These are phyloP conservation scores for Ophiostoma montium DNA, from an alignment of 2,329 filamentous ascomycete genomes.

Conservation along the genomic window DNA sequence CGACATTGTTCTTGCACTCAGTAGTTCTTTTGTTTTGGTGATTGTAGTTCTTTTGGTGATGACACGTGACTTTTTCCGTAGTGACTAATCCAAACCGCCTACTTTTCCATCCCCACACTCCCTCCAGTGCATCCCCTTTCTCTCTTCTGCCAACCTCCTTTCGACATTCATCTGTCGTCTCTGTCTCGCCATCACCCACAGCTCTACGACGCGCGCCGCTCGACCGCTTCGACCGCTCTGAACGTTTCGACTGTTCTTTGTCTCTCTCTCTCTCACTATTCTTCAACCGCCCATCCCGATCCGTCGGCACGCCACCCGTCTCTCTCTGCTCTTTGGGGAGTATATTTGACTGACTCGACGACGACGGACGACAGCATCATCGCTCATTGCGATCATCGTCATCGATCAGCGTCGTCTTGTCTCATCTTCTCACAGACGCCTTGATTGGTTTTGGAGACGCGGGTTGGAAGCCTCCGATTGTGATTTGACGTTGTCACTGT, in stretches of 20 bases:
- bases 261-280: background rate
- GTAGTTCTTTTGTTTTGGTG: too few relatives aligned
- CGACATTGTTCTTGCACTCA: too few relatives aligned
- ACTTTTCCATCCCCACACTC: background rate
- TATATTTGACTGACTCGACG: too few relatives aligned
- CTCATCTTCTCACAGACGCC: conserved; percentile 32
- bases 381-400: background rate
- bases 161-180: background rate
- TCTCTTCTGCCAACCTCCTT: too few relatives aligned
- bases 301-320: too few relatives aligned
- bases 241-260: background rate
- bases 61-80: background rate
- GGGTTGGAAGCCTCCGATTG: conserved; percentile 13
- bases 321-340: too few relatives aligned
- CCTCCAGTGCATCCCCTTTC: too few relatives aligned
- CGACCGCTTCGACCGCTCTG: background rate
- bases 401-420: background rate
- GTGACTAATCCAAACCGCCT: background rate
- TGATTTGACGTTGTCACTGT: background rate
- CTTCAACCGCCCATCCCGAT: background rate
- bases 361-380: too few relatives aligned
- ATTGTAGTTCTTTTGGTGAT: too few relatives aligned
- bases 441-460: conserved; percentile 46
- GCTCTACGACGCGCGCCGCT: background rate
- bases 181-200: background rate